A percentile compares a stretch with the other conserved stretches of the same genome.
phyloP scores from a whole-genome alignment of 805 yeast species.

The Cyberlindnera meyerae region DNA sequence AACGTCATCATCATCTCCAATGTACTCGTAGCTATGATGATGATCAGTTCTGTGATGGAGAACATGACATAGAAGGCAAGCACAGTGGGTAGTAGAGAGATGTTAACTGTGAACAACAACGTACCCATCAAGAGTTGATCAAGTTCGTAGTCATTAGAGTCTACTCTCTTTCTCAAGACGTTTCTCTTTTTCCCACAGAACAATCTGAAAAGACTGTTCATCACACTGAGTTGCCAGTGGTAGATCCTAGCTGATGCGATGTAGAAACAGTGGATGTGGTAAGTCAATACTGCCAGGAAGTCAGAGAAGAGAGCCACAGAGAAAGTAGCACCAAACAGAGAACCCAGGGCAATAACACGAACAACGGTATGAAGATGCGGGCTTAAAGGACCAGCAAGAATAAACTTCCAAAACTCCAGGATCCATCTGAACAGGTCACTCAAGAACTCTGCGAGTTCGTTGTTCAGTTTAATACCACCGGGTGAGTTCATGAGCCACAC shows the following conservation, averaged over 20 bases:
- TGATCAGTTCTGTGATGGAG: conserved; percentile 50
- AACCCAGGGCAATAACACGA: conserved; percentile 35
- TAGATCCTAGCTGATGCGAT: conserved; percentile 75
- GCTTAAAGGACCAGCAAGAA: conserved; percentile 24
- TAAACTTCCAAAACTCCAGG: conserved; percentile 54
- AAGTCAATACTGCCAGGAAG: conserved; percentile 50
- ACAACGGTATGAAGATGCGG: conserved; percentile 29
- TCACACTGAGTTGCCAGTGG: conserved; percentile 62
- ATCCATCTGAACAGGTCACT: conserved; percentile 89
- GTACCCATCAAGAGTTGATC: conserved; percentile 90
- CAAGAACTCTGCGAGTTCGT: conserved; percentile 76
- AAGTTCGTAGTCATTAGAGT: conserved; percentile 74
- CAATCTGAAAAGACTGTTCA: conserved; percentile 72
- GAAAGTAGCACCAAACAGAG: conserved; percentile 60
- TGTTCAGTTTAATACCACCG: conserved; percentile 88
- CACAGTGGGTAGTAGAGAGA: conserved; percentile 82
- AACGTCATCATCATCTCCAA: conserved; percentile 58
- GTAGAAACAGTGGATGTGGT: conserved; percentile 76
- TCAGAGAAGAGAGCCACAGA: conserved; percentile 66
- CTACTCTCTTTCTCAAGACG: conserved; percentile 78
- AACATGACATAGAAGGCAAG: conserved; percentile 78
- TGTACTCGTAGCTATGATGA: conserved; percentile 43
- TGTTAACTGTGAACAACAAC: conserved; percentile 70
- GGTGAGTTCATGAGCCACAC: conserved; percentile 84
- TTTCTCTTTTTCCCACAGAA: conserved; percentile 89